Conservation (phyloP, 2,329 filamentous ascomycete genomes). For the Xylariaceae sp. region DNA sequence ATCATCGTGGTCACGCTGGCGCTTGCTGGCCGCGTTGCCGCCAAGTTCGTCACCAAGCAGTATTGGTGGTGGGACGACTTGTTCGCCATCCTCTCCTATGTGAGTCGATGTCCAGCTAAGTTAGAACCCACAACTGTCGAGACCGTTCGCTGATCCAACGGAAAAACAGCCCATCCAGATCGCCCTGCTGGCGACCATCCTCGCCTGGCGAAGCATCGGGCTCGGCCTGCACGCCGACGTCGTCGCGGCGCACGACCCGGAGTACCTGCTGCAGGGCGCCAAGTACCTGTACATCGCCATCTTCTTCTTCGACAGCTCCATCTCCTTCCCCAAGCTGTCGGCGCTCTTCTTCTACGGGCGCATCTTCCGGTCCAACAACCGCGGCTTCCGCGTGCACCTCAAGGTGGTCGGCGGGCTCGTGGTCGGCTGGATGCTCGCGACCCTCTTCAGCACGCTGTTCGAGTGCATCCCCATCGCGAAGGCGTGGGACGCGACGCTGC, state of each 20-base stretch:
- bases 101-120: too few species aligned
- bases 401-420: constrained; percentile 6
- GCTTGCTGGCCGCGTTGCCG: not conserved
- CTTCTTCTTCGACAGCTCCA: constrained; percentile 11
- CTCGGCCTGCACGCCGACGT: constrained; percentile 8
- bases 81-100: too few species aligned
- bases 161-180: too few species aligned
- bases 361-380: constrained; percentile 8
- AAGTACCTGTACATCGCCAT: constrained; percentile 10
- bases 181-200: too few species aligned
- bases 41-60: not conserved
- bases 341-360: constrained; percentile 11
- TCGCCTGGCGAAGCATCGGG: constrained; percentile 7
- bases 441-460: constrained; percentile 4
- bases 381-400: constrained; percentile 4
- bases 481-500: constrained; percentile 4
- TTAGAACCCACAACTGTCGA: too few species aligned
- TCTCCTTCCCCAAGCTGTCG: constrained; percentile 11
- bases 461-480: constrained; percentile 6
- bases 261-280: constrained; percentile 3
- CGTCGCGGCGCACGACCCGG: constrained; percentile 3
- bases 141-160: too few species aligned
- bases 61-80: constrained; percentile 1
- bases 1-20: not conserved
- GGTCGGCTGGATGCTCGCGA: constrained; percentile 1